These are phyloP conservation scores for Exobasidium rhododendri DNA, from an alignment of 1,284 basidiomycete species.

Conservation along the genomic window DNA sequence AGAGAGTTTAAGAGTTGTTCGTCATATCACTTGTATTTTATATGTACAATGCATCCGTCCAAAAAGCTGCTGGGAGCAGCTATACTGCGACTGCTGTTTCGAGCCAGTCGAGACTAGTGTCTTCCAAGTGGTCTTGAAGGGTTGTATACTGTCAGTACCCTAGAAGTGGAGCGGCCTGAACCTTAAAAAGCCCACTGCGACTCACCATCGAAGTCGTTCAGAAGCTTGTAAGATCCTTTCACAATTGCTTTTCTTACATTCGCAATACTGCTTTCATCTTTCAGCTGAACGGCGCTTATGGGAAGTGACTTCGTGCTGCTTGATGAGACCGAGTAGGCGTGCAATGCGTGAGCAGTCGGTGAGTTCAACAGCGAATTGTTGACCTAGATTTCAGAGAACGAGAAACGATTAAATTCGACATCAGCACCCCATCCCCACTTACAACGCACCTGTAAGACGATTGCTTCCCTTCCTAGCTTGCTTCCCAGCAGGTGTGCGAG, in stretches of 20 bases:
- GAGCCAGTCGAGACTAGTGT: slow-evolving; percentile 12
- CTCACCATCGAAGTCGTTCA: slow-evolving; percentile 12
- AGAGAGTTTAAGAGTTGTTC: background rate
- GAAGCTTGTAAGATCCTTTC: background rate
- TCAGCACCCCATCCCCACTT: too few relatives aligned
- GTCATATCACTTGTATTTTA: background rate
- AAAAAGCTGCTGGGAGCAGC: too few relatives aligned
- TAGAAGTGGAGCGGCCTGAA: too few relatives aligned
- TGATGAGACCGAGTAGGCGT: background rate
- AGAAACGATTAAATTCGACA: too few relatives aligned
- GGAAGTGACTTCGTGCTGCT: background rate
- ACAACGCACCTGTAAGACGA: slow-evolving; percentile 1
- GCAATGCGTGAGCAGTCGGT: slow-evolving; percentile 1
- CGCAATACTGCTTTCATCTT: slow-evolving; percentile 1
- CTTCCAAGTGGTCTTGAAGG: slow-evolving; percentile 7
- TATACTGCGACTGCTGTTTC: background rate
- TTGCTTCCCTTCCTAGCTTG: slow-evolving; percentile 3
- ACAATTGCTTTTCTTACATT: background rate
- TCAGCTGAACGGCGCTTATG: background rate
- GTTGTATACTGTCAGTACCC: too few relatives aligned
- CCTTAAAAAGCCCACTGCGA: too few relatives aligned
- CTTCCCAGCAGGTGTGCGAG: slow-evolving; percentile 1
- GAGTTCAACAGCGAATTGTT: slow-evolving; percentile 7
- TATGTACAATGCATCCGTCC: slow-evolving; percentile 1
- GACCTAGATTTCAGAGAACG: background rate